Conservation (phyloP, 805 yeast genomes). For the Lachancea sp. region DNA sequence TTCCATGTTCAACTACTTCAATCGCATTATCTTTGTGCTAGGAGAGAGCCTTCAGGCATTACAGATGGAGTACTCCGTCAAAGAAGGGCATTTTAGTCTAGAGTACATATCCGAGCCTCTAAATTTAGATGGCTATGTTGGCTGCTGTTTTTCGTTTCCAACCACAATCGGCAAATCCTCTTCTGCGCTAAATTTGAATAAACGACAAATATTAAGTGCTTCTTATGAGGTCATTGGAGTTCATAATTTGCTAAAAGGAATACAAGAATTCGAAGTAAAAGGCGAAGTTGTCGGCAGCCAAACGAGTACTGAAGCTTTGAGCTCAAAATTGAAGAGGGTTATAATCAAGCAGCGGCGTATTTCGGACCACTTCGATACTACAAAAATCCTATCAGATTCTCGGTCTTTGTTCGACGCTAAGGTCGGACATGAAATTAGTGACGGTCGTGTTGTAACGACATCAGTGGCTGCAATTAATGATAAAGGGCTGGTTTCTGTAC, state of each 20-base stretch:
- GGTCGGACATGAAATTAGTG: not conserved
- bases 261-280: constrained; percentile 10
- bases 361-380: constrained; percentile 1
- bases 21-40: constrained; percentile 28
- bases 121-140: constrained; percentile 14
- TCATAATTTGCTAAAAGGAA: constrained; percentile 16
- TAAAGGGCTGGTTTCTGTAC: not conserved
- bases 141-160: constrained; percentile 6
- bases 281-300: not conserved
- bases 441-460: not conserved
- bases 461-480: not conserved
- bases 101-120: constrained; percentile 20
- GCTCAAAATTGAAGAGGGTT: not conserved
- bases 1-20: constrained; percentile 25
- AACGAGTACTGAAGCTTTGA: not conserved
- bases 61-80: constrained; percentile 32
- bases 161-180: not conserved
- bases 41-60: constrained; percentile 31
- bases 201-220: not conserved
- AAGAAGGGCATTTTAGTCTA: constrained; percentile 32
- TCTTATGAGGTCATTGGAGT: constrained; percentile 2
- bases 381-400: not conserved
- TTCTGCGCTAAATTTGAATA: not conserved
- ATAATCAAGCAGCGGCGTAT: not conserved
- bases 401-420: constrained; percentile 1